Evolutionary conservation across 306 rosid genomes (phyloP), one percentile per base, ranked within the genome.

Genomic region (Quercus alba): DNA sequence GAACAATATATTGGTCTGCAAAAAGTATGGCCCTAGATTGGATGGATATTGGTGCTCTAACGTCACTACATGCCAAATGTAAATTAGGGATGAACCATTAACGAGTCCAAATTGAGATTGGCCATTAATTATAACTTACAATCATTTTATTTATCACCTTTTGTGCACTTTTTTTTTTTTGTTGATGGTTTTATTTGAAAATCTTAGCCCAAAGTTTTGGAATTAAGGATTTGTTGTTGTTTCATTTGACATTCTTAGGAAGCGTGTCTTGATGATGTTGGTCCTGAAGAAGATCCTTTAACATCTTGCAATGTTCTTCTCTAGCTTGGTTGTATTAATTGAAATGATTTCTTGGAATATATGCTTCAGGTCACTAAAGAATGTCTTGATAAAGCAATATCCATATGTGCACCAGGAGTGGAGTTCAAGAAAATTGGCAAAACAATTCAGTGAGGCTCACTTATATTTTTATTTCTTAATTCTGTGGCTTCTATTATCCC

Each of bases 371-470:
- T 93, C 79, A 93, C 99, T 70, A 88, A 86, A 80, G 96, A 95
- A 83, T 81, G 89, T 85, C 83, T 95, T 12, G 87, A 90, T 86
- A 95, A 91, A 84, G 99, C 99, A 67, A 95, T 93, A 86, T 90
- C 96, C 80, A 88, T 93, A 68, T 91, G 99, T 76, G 97, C 90
- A n/a, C 95, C 97, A 1, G 98, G 98, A 68, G 97, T 90, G 85
- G 99, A 95, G 82, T 83, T 81, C 72, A 90, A 85, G 85, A 85
- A 78, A 85, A 93, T 95, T 84, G 99, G 98, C 81, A 89, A 83
- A 86, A 90, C 85, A 64, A 95, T 95, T 78, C 97, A 95, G 99
- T 93, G 90, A 90, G 97, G 74, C 75, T 41, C 73, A 41, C 58
- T 18, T 78, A 78, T 66, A 17, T 59, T 59, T 61, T 71, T 64